Base-by-base conservation (phyloP, 2,329 filamentous ascomycete genomes). In the Pseudocercospora vitis region DNA sequence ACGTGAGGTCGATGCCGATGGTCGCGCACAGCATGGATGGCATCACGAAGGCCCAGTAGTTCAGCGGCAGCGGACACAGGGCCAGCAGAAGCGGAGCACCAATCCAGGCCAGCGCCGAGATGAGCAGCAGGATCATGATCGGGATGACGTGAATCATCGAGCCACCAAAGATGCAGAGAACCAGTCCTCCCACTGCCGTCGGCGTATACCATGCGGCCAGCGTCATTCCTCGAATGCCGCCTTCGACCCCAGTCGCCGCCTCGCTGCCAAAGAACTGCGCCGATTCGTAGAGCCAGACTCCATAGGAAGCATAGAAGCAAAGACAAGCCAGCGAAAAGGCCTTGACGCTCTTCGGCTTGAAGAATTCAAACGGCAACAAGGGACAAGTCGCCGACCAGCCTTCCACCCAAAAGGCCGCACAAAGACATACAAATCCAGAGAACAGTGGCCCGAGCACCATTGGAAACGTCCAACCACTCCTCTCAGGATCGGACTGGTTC, bases 21-120 rank as follows among this genome's bases (percentile, higher is more conserved):
- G 70, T 70, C 2, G 65, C 66, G 55, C 67, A 70, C 1, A 71
- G 39, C 68, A 71, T 70, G 4, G 69, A 68, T 8, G 69, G 69
- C 53, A 72, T 62, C 11, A 70, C 64, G 46, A 64, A 66, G 0
- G 64, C 56, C 69, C 69, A 72, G 60, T 71, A 72, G 29, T 62
- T 57, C 23, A 69, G 46, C 1, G 66, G 67, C 5, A 62, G 33
- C 0, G 68, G 64, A 12, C 61, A 63, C 14, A 71, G 54, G 1
- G 69, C 69, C 16, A 72, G 62, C 2, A 72, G 56, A 2, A 72
- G 58, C 5, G 70, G 68, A 26, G 70, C 68, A 3, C 59, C 64
- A 24, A 71, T 63, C 69, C 69, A 72, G 2, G 67, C 66, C 2
- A 68, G 40, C 1, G 63, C 68, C 4, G 69, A 69, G 2, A 71